Base-by-base conservation (phyloP, 2,329 filamentous ascomycete species). In the Eutypa lata region DNA sequence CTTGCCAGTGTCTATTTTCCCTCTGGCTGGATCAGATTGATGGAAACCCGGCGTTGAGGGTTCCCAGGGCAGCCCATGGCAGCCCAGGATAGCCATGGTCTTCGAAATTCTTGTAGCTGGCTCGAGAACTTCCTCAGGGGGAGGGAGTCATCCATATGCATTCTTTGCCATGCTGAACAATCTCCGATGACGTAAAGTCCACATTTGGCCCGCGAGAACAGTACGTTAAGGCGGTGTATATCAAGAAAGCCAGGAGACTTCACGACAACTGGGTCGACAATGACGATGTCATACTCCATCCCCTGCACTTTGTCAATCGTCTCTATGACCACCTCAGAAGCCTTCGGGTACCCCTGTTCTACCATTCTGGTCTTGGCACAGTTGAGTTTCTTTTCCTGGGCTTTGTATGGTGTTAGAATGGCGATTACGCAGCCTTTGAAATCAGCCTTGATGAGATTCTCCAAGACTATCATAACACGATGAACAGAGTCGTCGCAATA, bases 291-390 rank as follows among this genome's bases (percentile, higher is more conserved):
- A 14, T 51, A 47, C 26, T 51, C 43, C 21, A 35, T 40, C 19
- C 49, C 42, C 6, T 51, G 28, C 3, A 35, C 19, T 22, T 46
- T 51, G 19, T 51, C 49, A 7, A 51, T 35, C 2, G 49, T 51
- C 42, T 31, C 49, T 2, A 51, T 7, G 21, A 8, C 21, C 11
- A 51, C 33, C 14, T 45, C 16, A 2, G 31, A 33, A 2, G 26
- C 31, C 28, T 26, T 13, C 1, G 26, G 40, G 18, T 33, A 51
- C n/a, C n/a, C n/a, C 7, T 8, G 3, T 3, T 28, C 19, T 2
- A 13, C 11, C 49, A 51, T 40, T 8, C 35, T 47, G 3, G 42
- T 51, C 14, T 18, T 26, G 2, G 26, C 16, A 14, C 47, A 24
- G 14, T n/a, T 47, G 5, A 51, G 18, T 22, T 42, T 31, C 31